Evolutionary conservation across 73 alveolate species (phyloP).

Genomic region (Strombidium stylifer): DNA sequence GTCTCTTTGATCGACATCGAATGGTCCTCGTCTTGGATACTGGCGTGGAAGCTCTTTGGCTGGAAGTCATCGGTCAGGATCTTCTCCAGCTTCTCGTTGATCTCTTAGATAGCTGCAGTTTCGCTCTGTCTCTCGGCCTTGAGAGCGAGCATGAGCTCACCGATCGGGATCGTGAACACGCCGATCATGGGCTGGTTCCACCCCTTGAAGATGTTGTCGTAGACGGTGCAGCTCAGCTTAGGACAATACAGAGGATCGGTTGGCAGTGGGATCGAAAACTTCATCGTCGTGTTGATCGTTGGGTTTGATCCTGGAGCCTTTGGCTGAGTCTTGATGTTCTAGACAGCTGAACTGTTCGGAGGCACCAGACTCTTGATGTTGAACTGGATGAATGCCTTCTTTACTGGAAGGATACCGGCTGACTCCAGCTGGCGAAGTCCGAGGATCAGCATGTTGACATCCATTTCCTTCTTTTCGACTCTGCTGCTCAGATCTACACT

Average conservation of each 20-base stretch:
- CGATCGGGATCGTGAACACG: conserved; percentile 69
- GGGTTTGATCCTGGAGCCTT: conserved; percentile 89
- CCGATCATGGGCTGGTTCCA: conserved; percentile 81
- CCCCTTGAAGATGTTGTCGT: conserved; percentile 82
- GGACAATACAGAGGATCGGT: conserved; percentile 75
- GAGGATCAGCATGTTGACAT: conserved; percentile 74
- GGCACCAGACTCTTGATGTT: conserved; percentile 62
- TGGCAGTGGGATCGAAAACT: conserved; percentile 72
- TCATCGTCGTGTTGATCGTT: conserved; percentile 65
- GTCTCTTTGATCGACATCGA: too few relatives aligned
- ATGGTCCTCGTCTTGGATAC: too few relatives aligned
- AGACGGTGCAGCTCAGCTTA: conserved; percentile 70
- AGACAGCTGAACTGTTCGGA: conserved; percentile 54
- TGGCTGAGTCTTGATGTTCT: conserved; percentile 78
- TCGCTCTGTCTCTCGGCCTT: conserved; percentile 54
- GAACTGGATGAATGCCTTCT: conserved; percentile 90
- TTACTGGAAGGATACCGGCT: conserved; percentile 89
- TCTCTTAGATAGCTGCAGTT: conserved; percentile 35
- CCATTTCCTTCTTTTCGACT: conserved; percentile 73
- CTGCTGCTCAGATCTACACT: conserved; percentile 24
- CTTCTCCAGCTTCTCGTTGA: conserved; percentile 36
- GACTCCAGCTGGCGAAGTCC: conserved; percentile 89
- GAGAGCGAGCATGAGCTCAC: conserved; percentile 60
- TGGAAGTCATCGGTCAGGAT: too few relatives aligned
- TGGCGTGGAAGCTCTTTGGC: too few relatives aligned